These are phyloP conservation scores for Polytrichum commune DNA, from an alignment of 225 moss, liverwort and hornwort genomes.

Conservation along the genomic window DNA sequence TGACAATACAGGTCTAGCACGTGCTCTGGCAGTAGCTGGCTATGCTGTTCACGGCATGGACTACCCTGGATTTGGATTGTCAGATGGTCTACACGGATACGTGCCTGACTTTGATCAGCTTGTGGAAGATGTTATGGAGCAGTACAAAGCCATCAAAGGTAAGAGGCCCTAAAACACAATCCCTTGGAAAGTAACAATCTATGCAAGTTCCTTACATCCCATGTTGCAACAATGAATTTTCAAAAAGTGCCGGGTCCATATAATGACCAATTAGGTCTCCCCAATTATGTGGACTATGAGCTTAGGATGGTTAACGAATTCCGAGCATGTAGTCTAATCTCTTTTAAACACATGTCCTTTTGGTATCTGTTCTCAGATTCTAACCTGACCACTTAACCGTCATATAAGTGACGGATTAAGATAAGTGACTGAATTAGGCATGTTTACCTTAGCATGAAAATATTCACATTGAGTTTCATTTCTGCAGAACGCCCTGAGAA, in stretches of 20 bases:
- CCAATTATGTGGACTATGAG: too few relatives aligned
- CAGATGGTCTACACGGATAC: constrained; percentile 84
- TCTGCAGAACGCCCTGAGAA: constrained; percentile 66
- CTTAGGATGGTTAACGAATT: too few relatives aligned
- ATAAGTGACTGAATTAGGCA: neutral
- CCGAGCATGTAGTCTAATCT: too few relatives aligned
- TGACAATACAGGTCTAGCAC: constrained; percentile 58
- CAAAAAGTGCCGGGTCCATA: too few relatives aligned
- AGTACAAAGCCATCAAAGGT: constrained; percentile 69
- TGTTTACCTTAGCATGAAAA: neutral
- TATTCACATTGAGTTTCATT: neutral
- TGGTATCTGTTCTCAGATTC: too few relatives aligned
- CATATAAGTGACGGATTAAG: too few relatives aligned
- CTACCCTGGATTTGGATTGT: constrained; percentile 91
- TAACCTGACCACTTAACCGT: too few relatives aligned
- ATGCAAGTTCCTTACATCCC: too few relatives aligned
- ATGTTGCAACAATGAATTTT: too few relatives aligned
- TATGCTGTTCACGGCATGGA: constrained; percentile 94
- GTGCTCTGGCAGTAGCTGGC: constrained; percentile 65
- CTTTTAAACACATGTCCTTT: too few relatives aligned
- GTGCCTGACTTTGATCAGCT: constrained; percentile 70
- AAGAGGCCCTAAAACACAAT: neutral
- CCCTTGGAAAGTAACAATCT: too few relatives aligned
- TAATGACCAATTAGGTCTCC: too few relatives aligned
- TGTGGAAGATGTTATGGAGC: constrained; percentile 76